Conservation (phyloP, 768 basidiomycete species). For the Leucosporidium yakuticum region DNA sequence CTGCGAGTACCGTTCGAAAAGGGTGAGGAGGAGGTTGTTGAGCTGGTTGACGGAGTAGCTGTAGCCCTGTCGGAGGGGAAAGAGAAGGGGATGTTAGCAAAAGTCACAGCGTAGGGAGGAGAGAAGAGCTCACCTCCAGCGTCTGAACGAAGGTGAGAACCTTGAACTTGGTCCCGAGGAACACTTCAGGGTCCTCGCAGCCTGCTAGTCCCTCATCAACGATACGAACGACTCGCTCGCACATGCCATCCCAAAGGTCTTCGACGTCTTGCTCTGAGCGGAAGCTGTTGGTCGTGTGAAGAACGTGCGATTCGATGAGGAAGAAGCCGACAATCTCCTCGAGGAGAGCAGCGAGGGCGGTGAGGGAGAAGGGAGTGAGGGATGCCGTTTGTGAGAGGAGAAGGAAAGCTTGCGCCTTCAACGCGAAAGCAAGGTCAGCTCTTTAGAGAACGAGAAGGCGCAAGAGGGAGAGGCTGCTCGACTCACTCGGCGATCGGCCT, state of each 20-base stretch:
- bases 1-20: constrained; percentile 84
- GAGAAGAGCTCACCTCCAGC: constrained; percentile 59
- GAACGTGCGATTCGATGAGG: constrained; percentile 87
- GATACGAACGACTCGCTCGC: constrained; percentile 63
- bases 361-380: constrained; percentile 41
- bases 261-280: constrained; percentile 87
- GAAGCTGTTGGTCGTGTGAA: constrained; percentile 76
- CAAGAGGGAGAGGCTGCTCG: not conserved
- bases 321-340: constrained; percentile 97
- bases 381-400: constrained; percentile 59
- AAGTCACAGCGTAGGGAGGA: not conserved
- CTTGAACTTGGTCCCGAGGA: constrained; percentile 73
- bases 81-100: not conserved
- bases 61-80: constrained; percentile 56
- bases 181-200: constrained; percentile 74
- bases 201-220: constrained; percentile 65
- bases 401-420: constrained; percentile 89
- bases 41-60: constrained; percentile 77
- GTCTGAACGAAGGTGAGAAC: constrained; percentile 83
- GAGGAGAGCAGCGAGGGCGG: constrained; percentile 63
- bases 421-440: not conserved
- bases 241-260: constrained; percentile 86
- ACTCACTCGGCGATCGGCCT: constrained; percentile 86
- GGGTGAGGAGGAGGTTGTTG: constrained; percentile 71
- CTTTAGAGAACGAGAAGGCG: not conserved